Evolutionary conservation across 306 rosid species (phyloP).

Genomic region (Cicer arietinum): DNA sequence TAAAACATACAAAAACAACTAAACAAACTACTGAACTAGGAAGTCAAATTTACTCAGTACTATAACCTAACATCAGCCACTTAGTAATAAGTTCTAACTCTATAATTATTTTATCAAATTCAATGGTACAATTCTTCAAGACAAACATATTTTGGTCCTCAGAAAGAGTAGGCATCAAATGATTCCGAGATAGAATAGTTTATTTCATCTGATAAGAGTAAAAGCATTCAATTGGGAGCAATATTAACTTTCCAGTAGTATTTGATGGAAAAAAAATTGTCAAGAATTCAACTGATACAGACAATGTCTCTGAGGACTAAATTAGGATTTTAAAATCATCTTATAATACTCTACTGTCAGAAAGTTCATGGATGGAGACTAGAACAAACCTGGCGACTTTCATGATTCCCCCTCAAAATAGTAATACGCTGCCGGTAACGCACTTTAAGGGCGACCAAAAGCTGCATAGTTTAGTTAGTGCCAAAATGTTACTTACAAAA

Average conservation of each 20-base stretch:
- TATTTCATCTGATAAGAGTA: not conserved
- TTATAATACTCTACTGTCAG: slow-evolving; percentile 16
- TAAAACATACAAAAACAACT: not conserved
- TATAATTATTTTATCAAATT: slow-evolving; percentile 8
- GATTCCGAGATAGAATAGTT: not conserved
- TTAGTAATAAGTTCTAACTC: not conserved
- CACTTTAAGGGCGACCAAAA: slow-evolving; percentile 94
- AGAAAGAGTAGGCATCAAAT: not conserved
- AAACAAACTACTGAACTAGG: slow-evolving; percentile 6
- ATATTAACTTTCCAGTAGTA: slow-evolving; percentile 8
- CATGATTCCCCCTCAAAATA: slow-evolving; percentile 97
- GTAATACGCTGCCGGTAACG: slow-evolving; percentile 90
- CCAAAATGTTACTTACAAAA: slow-evolving; percentile 22
- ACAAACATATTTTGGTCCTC: slow-evolving; percentile 25
- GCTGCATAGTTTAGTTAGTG: slow-evolving; percentile 61
- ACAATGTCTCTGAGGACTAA: not conserved
- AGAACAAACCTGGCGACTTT: slow-evolving; percentile 92
- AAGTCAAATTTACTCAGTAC: not conserved
- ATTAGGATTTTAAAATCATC: not conserved
- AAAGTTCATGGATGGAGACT: slow-evolving; percentile 12
- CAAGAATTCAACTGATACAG: slow-evolving; percentile 13
- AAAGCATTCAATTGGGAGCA: slow-evolving; percentile 19
- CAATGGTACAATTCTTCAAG: slow-evolving; percentile 2
- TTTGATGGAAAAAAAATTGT: not conserved
- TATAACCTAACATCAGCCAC: slow-evolving; percentile 2